Base-by-base conservation (phyloP, 306 rosid genomes). In the Ochetophila trinervis region DNA sequence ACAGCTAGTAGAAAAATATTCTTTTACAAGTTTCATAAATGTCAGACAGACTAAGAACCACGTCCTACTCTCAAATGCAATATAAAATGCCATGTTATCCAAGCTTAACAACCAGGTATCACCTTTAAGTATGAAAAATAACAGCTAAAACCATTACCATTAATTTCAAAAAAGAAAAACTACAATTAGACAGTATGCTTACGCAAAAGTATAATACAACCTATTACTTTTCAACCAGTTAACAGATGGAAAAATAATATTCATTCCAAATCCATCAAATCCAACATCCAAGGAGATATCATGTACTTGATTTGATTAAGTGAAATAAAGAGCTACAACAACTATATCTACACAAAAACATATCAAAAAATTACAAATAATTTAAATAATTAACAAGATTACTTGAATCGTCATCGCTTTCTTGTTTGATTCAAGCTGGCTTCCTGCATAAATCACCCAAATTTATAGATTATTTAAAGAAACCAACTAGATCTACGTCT, bases 331-430 rank as follows among this genome's bases (percentile, higher is more conserved):
- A n/a, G 18, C 21, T 3, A 24, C 48, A 34, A 34, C 50, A 32
- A 49, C 27, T 7, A 5, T 16, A 21, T 5, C 54, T 8, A 44
- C 14, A 21, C 20, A 62, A 18, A 18, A 9, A 62, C 11, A 40
- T 21, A 62, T 23, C 20, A 47, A 48, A 9, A 13, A 8, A 14
- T 12, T 12, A 4, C 12, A 53, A 42, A 3, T 27, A n/a, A 42
- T 27, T 27, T 17, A 24, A 40, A 5, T 30, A 2, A 27, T 15
- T 21, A 62, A 8, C 27, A 9, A 70, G 40, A 17, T 54, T 51
- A 79, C 84, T 84, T 79, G 87, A 58, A 83, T 83, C 11, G 77
- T 30, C 87, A 83, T 83, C 49, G 84, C 87, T 64, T 79, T 76
- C 81, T 83, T 80, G 78, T 83, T 79, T 23, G 72, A 16, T 47